These are phyloP conservation scores for Aspergillus luchuensis DNA, from an alignment of 2,329 filamentous ascomycete species.

Conservation along the genomic window DNA sequence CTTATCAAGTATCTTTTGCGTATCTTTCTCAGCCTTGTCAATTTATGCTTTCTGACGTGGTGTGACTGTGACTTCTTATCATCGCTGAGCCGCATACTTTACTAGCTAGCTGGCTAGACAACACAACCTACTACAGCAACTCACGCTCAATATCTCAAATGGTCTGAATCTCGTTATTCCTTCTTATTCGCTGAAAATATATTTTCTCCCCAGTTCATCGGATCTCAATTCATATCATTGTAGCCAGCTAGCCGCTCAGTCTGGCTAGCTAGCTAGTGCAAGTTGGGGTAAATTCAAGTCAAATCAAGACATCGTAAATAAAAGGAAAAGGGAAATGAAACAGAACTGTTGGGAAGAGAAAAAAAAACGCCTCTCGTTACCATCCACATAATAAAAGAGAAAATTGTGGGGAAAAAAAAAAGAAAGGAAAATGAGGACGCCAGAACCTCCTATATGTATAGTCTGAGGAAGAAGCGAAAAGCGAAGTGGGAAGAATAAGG, in stretches of 20 bases:
- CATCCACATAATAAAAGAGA: not conserved
- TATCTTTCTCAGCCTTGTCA: too few species aligned
- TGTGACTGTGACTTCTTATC: too few species aligned
- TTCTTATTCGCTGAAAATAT: not conserved
- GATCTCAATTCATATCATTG: not conserved
- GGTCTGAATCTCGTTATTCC: not conserved
- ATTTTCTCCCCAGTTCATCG: not conserved
- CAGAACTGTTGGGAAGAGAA: not conserved
- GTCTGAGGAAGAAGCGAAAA: not conserved
- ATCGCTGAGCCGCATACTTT: not conserved
- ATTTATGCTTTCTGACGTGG: too few species aligned
- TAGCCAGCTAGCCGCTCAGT: not conserved
- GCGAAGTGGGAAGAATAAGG: not conserved
- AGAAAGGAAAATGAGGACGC: conserved; percentile 2
- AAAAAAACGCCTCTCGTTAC: not conserved
- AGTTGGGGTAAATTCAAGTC: not conserved
- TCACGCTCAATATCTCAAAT: not conserved
- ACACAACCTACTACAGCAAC: not conserved
- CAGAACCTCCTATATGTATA: not conserved
- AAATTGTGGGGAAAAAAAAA: not conserved
- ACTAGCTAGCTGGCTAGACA: not conserved
- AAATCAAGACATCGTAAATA: not conserved
- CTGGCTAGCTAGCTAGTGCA: not conserved
- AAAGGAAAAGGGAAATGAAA: not conserved
- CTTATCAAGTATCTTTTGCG: too few species aligned